phyloP scores from a whole-genome alignment of 148 eudicot species.

The Pouteria glomerata region DNA sequence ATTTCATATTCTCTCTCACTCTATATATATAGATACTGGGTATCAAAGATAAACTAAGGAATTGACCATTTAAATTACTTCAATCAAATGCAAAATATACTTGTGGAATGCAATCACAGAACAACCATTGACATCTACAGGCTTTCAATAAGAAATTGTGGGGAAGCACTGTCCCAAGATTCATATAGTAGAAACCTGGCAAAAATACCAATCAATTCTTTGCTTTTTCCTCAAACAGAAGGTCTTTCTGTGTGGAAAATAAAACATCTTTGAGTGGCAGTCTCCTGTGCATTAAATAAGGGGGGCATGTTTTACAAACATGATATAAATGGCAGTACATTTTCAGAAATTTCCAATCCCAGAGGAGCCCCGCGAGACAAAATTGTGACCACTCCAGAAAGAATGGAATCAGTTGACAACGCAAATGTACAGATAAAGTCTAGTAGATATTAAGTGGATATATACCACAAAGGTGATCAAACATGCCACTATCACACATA shows the following conservation, averaged over 20 bases:
- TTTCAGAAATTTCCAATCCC: neutral
- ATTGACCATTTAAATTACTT: neutral
- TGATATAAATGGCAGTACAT: neutral
- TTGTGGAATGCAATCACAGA: neutral
- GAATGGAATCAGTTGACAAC: neutral
- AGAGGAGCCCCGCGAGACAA: neutral
- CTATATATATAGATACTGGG: too few relatives aligned
- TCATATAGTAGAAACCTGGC: neutral
- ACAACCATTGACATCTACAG: neutral
- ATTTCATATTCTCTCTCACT: too few relatives aligned
- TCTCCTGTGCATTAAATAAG: neutral
- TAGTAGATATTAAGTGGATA: neutral
- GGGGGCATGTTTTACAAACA: constrained; percentile 1
- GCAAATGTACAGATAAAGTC: neutral
- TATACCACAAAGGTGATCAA: too few relatives aligned
- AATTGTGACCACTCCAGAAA: neutral
- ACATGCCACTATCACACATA: too few relatives aligned
- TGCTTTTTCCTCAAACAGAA: neutral
- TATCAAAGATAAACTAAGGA: too few relatives aligned
- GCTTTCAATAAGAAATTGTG: neutral
- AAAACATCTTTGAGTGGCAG: neutral
- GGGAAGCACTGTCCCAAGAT: neutral
- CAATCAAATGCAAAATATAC: neutral
- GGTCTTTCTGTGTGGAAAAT: neutral
- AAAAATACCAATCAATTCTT: neutral